Evolutionary conservation across 2,329 filamentous ascomycete species (phyloP), one percentile per base, ranked within the genome.

Genomic region (Pezicula neosporulosa): DNA sequence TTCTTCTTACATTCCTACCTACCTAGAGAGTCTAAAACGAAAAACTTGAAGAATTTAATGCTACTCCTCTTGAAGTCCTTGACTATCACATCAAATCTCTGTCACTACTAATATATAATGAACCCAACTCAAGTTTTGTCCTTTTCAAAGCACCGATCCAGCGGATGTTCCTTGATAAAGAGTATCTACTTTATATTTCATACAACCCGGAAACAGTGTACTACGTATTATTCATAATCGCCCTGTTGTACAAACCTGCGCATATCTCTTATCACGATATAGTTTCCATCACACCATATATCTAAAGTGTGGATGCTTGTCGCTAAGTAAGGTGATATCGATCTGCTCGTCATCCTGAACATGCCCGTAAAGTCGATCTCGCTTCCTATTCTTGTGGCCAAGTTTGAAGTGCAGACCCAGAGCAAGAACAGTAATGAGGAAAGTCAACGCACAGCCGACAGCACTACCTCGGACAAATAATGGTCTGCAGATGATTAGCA

Each of bases 281-380:
- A 37, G 6, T 37, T 8, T 39, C 7, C 19, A 46, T 63, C 56
- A 0, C 72, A 71, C 45, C 75, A 78, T 72, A 78, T 74, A 60
- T 77, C 77, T 5, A 68, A 70, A 13, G 67, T 67, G 46, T 77
- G 78, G 37, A 77, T 75, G 45, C 68, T 74, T 0, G 73, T 73
- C 8, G 67, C 48, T 39, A 13, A 50, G 48, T 7, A 39, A n/a
- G 24, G 48, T 50, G n/a, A 50, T 18, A 39, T 50, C 48, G 21
- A 50, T 46, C 27, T 28, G 42, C 48, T 50, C 48, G 21, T 19
- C 30, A 18, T 28, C 36, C n/a, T 50, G 30, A n/a, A 47, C 37
- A 18, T 30, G 43, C 16, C 48, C 48, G 12, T 36, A 28, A 16
- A 30, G 19, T 15, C 21, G 12, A 42, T 51, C 49, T 12, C 49